Conservation (phyloP, 2,329 filamentous ascomycete species). For the Volutella citrinella region DNA sequence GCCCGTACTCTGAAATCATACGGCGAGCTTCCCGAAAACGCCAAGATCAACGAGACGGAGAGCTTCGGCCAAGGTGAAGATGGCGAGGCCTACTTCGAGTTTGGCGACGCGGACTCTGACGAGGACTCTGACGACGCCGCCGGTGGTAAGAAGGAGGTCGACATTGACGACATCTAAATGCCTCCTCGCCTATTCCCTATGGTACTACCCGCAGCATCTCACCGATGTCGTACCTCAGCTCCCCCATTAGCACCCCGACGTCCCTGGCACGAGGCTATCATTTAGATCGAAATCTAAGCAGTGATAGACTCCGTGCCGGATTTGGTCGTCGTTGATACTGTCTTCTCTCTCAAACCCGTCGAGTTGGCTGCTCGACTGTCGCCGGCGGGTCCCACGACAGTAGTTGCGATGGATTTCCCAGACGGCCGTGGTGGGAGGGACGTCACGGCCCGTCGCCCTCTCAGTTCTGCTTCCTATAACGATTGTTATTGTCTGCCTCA, state of each 20-base stretch:
- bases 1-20: conserved; percentile 94
- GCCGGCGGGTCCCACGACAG: conserved; percentile 44
- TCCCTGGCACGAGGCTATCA: conserved; percentile 6
- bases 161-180: conserved; percentile 89
- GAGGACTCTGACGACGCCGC: conserved; percentile 51
- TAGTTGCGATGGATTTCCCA: conserved; percentile 35
- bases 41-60: conserved; percentile 99
- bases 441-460: conserved; percentile 46
- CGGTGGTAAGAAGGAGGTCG: conserved; percentile 72
- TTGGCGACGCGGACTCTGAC: conserved; percentile 82
- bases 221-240: too few relatives aligned
- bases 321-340: conserved; percentile 49
- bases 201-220: too few relatives aligned
- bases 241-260: conserved; percentile 22
- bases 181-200: too few relatives aligned
- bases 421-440: conserved; percentile 58
- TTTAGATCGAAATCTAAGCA: too few relatives aligned
- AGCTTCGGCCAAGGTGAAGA: conserved; percentile 89
- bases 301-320: too few relatives aligned
- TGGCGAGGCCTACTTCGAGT: conserved; percentile 97
- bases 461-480: too few relatives aligned
- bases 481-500: conserved; percentile 18
- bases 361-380: conserved; percentile 9
- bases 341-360: conserved; percentile 61
- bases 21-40: conserved; percentile 92